Evolutionary conservation across 2,329 filamentous ascomycete genomes (phyloP).

Genomic region (Stemphylium lycopersici): DNA sequence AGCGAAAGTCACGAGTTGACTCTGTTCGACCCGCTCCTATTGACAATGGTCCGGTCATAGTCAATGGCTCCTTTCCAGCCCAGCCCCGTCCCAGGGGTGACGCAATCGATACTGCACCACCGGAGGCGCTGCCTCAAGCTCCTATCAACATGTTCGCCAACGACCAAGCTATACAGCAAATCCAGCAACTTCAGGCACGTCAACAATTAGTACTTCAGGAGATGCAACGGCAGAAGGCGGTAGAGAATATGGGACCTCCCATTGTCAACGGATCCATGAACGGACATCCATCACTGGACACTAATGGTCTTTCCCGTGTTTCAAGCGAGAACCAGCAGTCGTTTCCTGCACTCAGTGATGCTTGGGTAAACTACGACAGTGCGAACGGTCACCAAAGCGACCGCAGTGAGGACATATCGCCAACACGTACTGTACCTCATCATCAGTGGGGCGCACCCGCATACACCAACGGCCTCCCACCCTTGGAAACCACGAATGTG

Average conservation of each 20-base stretch:
- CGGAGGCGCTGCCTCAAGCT: constrained; percentile 24
- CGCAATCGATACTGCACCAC: constrained; percentile 29
- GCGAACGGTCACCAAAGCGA: constrained; percentile 30
- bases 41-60: constrained; percentile 47
- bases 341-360: constrained; percentile 35
- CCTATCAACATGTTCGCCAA: constrained; percentile 35
- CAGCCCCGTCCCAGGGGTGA: constrained; percentile 35
- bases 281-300: constrained; percentile 20
- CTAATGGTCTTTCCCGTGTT: constrained; percentile 29
- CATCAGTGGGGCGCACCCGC: constrained; percentile 39
- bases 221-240: constrained; percentile 39
- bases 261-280: constrained; percentile 38
- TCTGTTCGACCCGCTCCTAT: constrained; percentile 30
- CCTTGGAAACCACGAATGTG: constrained; percentile 54
- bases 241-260: constrained; percentile 25
- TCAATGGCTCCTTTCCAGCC: constrained; percentile 49
- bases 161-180: constrained; percentile 31
- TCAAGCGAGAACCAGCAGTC: constrained; percentile 35
- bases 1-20: constrained; percentile 38
- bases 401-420: constrained; percentile 36
- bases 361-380: constrained; percentile 36
- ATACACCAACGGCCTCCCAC: constrained; percentile 39
- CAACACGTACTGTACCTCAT: constrained; percentile 35
- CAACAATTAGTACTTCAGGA: constrained; percentile 43
- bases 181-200: constrained; percentile 36